Conservation (phyloP, 1,284 basidiomycete species). For the Naganishia sp. region DNA sequence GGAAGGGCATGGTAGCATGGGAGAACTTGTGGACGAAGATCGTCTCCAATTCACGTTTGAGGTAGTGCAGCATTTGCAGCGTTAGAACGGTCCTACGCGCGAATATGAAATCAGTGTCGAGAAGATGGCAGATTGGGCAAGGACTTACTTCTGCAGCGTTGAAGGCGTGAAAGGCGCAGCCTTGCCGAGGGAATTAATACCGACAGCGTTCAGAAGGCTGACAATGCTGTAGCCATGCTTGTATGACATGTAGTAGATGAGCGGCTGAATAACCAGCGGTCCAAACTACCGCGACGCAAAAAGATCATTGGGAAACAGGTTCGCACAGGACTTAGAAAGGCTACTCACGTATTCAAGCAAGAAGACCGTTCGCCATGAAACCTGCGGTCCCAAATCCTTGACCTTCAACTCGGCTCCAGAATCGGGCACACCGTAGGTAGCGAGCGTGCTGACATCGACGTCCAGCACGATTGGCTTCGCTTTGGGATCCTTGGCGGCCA, state of each 20-base stretch:
- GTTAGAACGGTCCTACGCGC: conserved; percentile 68
- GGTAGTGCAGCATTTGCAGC: conserved; percentile 81
- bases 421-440: conserved; percentile 61
- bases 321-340: not conserved
- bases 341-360: conserved; percentile 82
- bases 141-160: conserved; percentile 68
- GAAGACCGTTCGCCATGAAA: conserved; percentile 82
- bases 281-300: conserved; percentile 63
- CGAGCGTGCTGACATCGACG: conserved; percentile 65
- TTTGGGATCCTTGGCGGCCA: conserved; percentile 33
- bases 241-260: conserved; percentile 69
- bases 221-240: conserved; percentile 39
- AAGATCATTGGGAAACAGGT: not conserved
- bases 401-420: conserved; percentile 64
- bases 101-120: not conserved
- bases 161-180: conserved; percentile 29
- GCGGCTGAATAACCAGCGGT: conserved; percentile 86
- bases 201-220: conserved; percentile 8
- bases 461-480: conserved; percentile 59
- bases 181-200: conserved; percentile 14
- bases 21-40: conserved; percentile 94
- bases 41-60: conserved; percentile 92
- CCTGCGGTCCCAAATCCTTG: conserved; percentile 86
- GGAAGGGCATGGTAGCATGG: conserved; percentile 86
- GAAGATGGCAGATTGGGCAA: not conserved